These are phyloP conservation scores for Aristolochia californica DNA, from an alignment of 164 flowering plant species.

Conservation along the genomic window DNA sequence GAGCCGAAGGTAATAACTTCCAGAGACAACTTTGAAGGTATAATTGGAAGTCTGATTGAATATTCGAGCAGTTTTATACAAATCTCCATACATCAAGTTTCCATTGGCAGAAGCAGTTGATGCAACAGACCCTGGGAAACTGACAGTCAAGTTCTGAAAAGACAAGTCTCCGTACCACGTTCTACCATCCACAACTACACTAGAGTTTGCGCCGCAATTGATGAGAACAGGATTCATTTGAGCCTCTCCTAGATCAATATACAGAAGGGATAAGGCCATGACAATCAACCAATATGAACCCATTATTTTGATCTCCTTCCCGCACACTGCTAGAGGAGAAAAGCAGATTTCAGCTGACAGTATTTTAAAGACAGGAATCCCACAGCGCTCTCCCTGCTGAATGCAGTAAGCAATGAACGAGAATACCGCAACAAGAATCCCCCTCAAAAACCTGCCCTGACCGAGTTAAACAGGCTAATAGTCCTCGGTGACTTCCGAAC, in stretches of 20 bases:
- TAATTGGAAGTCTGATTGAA: slow-evolving; percentile 38
- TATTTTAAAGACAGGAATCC: too few relatives aligned
- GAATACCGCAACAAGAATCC: too few relatives aligned
- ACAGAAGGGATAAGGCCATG: slow-evolving; percentile 16
- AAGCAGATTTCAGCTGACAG: too few relatives aligned
- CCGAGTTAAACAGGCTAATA: too few relatives aligned
- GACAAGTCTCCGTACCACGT: slow-evolving; percentile 59
- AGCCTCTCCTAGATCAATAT: slow-evolving; percentile 27
- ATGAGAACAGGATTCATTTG: slow-evolving; percentile 31
- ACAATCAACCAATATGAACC: slow-evolving; percentile 11
- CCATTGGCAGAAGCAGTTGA: slow-evolving; percentile 18
- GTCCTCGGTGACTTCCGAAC: too few relatives aligned
- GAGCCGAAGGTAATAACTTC: slow-evolving; percentile 46
- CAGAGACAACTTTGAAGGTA: slow-evolving; percentile 27
- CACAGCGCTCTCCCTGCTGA: too few relatives aligned
- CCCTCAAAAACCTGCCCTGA: too few relatives aligned
- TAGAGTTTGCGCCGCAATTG: slow-evolving; percentile 56
- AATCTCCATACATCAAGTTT: slow-evolving; percentile 19
- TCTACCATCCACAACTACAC: slow-evolving; percentile 37
- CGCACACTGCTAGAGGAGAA: too few relatives aligned
- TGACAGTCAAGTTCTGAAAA: slow-evolving; percentile 33
- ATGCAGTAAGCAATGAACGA: too few relatives aligned
- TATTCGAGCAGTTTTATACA: slow-evolving; percentile 45
- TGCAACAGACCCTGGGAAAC: slow-evolving; percentile 28
- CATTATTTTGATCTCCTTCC: slow-evolving; percentile 7